A percentile compares a stretch with the other conserved stretches of the same genome.
These are phyloP conservation scores for Syzygium syzygioides DNA, from an alignment of 441 rosid species.

Conservation along the genomic window DNA sequence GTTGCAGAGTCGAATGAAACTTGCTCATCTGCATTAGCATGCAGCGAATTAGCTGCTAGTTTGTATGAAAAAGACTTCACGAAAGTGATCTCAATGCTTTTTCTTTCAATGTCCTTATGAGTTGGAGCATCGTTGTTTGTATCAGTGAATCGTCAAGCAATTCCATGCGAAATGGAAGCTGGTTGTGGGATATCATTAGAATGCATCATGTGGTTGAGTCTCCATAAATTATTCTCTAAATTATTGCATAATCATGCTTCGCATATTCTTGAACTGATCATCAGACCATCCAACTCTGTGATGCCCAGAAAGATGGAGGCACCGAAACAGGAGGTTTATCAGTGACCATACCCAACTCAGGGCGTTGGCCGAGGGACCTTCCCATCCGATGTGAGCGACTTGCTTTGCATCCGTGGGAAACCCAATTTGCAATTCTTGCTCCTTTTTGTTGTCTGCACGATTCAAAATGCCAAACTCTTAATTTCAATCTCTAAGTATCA, in stretches of 20 bases:
- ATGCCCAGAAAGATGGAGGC: neutral
- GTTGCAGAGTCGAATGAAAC: slow-evolving; percentile 26
- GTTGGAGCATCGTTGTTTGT: neutral
- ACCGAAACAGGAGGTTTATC: neutral
- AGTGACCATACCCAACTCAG: slow-evolving; percentile 67
- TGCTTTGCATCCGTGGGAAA: slow-evolving; percentile 84
- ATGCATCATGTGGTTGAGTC: neutral
- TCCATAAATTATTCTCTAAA: neutral
- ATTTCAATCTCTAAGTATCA: neutral
- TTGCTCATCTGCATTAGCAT: slow-evolving; percentile 47
- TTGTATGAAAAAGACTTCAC: neutral
- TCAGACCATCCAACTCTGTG: slow-evolving; percentile 45
- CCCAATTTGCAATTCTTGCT: slow-evolving; percentile 72
- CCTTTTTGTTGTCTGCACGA: slow-evolving; percentile 44
- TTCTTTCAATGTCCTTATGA: neutral
- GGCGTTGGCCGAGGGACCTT: slow-evolving; percentile 44
- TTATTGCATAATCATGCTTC: neutral
- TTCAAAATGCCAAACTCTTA: neutral
- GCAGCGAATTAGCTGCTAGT: neutral
- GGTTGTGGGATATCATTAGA: slow-evolving; percentile 11
- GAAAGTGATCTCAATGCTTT: neutral
- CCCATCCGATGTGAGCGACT: slow-evolving; percentile 80
- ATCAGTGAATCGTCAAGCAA: slow-evolving; percentile 17
- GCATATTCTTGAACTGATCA: slow-evolving; percentile 18
- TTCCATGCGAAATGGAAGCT: slow-evolving; percentile 9